These are phyloP conservation scores for Ophiostoma fasciatum DNA, from an alignment of 2,329 filamentous ascomycete species.

Conservation along the genomic window DNA sequence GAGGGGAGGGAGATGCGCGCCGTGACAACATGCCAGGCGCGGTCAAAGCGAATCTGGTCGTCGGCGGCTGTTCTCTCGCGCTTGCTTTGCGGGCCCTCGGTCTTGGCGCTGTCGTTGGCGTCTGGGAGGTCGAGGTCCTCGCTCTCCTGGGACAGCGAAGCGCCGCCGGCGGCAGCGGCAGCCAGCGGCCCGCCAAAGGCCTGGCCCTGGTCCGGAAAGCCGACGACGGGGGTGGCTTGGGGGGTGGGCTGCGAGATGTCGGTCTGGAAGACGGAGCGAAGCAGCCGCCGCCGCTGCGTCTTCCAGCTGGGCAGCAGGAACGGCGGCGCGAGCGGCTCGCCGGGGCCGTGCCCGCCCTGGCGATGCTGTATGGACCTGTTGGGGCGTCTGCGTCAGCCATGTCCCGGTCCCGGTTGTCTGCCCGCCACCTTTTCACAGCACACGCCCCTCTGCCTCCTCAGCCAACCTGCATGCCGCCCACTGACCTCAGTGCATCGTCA, in stretches of 20 bases:
- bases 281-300: slow-evolving; percentile 32
- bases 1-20: slow-evolving; percentile 39
- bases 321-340: not conserved
- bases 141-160: slow-evolving; percentile 6
- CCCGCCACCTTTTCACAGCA: not conserved
- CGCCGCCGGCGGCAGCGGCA: slow-evolving; percentile 5
- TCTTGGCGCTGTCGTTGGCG: not conserved
- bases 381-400: not conserved
- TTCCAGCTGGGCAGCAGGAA: slow-evolving; percentile 25
- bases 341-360: not conserved
- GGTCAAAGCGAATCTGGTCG: slow-evolving; percentile 43
- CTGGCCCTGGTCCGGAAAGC: slow-evolving; percentile 27
- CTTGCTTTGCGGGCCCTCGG: too few species aligned
- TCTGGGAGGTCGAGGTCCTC: slow-evolving; percentile 10
- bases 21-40: slow-evolving; percentile 48
- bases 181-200: slow-evolving; percentile 26
- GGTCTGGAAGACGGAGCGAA: slow-evolving; percentile 41
- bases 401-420: not conserved
- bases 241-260: slow-evolving; percentile 36
- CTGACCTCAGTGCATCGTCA: slow-evolving; percentile 9
- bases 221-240: slow-evolving; percentile 22
- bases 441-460: too few species aligned
- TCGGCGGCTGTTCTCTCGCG: slow-evolving; percentile 15
- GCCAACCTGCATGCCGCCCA: not conserved
- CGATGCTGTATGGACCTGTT: not conserved